Evolutionary conservation across 176 grass and related monocot genomes (phyloP).

Genomic region (Otatea glauca): DNA sequence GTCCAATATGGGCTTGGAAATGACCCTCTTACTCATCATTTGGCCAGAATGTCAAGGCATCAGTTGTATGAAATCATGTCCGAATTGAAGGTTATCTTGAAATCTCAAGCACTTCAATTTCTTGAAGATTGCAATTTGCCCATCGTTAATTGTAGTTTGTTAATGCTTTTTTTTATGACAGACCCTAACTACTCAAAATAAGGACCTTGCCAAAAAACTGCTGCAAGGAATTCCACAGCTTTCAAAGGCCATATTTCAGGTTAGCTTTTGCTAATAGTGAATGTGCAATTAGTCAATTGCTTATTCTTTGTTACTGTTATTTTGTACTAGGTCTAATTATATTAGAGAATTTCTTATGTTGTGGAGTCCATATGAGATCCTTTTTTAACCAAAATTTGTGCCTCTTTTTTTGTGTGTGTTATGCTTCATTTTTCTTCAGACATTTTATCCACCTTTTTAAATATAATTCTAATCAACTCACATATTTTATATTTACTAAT

Average conservation of each 20-base stretch:
- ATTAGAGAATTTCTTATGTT: neutral
- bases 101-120: slow-evolving; percentile 23
- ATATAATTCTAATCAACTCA: slow-evolving; percentile 19
- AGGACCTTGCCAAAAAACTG: slow-evolving; percentile 58
- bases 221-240: slow-evolving; percentile 77
- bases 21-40: slow-evolving; percentile 89
- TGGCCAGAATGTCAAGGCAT: slow-evolving; percentile 84
- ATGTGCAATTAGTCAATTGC: slow-evolving; percentile 23
- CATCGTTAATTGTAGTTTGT: slow-evolving; percentile 34
- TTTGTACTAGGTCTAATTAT: neutral
- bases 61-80: slow-evolving; percentile 84
- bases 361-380: neutral
- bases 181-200: slow-evolving; percentile 80
- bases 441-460: neutral
- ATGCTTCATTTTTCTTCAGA: slow-evolving; percentile 25
- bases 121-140: slow-evolving; percentile 20
- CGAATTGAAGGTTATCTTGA: slow-evolving; percentile 76
- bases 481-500: slow-evolving; percentile 2
- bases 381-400: slow-evolving; percentile 3
- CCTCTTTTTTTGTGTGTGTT: neutral
- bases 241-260: slow-evolving; percentile 93
- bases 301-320: slow-evolving; percentile 26
- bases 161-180: slow-evolving; percentile 35
- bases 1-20: slow-evolving; percentile 76
- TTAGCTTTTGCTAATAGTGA: slow-evolving; percentile 39